These are phyloP conservation scores for Blastobotrys chiropterorum DNA, from an alignment of 805 yeast species.

Conservation along the genomic window DNA sequence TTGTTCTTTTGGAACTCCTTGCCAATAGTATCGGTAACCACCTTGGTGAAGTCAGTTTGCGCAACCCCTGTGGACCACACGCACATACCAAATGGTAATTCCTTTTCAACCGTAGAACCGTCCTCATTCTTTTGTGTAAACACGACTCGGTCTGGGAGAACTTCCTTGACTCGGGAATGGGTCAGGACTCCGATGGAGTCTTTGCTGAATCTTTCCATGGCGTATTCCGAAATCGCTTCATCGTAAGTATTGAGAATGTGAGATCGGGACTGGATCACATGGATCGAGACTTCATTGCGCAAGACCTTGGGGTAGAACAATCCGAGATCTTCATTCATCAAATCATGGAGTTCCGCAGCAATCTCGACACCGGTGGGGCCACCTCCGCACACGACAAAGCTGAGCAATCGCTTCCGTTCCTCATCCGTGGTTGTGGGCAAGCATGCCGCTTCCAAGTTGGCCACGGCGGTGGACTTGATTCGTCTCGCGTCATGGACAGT, in stretches of 20 bases:
- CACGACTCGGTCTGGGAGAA: slow-evolving; percentile 49
- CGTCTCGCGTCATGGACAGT: slow-evolving; percentile 60
- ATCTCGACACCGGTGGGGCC: slow-evolving; percentile 74
- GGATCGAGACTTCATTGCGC: slow-evolving; percentile 59
- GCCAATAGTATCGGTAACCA: slow-evolving; percentile 43
- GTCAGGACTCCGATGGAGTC: slow-evolving; percentile 59
- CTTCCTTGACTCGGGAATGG: slow-evolving; percentile 56
- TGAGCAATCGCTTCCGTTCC: slow-evolving; percentile 53
- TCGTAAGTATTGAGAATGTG: slow-evolving; percentile 66
- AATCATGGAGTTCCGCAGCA: slow-evolving; percentile 65
- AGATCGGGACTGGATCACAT: slow-evolving; percentile 62
- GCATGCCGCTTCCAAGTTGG: slow-evolving; percentile 54
- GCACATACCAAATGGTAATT: slow-evolving; percentile 61
- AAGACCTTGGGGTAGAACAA: slow-evolving; percentile 52
- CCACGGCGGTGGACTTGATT: slow-evolving; percentile 49
- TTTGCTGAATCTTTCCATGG: slow-evolving; percentile 55
- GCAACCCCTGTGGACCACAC: slow-evolving; percentile 76
- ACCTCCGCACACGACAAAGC: slow-evolving; percentile 67
- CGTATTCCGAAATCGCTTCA: slow-evolving; percentile 56
- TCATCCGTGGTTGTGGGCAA: slow-evolving; percentile 59
- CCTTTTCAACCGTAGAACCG: slow-evolving; percentile 34
- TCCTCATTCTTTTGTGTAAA: slow-evolving; percentile 44
- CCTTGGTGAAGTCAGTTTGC: slow-evolving; percentile 54
- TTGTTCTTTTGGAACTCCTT: slow-evolving; percentile 47
- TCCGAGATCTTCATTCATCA: slow-evolving; percentile 58